Percentiles rank a stretch among this genome's conserved stretches.
phyloP scores from a whole-genome alignment of 2,329 filamentous ascomycete genomes.

The Colletotrichum nymphaeae region DNA sequence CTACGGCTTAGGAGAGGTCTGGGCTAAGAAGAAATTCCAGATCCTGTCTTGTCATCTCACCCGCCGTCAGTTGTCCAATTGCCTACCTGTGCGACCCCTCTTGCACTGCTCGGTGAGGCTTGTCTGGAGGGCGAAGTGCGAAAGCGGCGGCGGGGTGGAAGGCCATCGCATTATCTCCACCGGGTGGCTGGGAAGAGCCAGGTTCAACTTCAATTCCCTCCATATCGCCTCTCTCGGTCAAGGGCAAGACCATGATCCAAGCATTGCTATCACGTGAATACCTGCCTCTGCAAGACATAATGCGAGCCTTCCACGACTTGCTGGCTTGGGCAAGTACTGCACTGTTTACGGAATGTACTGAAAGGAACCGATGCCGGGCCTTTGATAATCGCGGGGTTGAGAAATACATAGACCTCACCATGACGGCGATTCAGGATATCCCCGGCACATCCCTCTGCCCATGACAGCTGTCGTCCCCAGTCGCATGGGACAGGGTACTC shows the following conservation, averaged over 20 bases:
- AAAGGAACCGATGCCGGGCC: neutral
- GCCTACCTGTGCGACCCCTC: neutral
- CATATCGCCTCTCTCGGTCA: neutral
- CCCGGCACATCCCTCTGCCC: neutral
- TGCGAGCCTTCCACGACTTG: neutral
- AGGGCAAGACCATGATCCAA: neutral
- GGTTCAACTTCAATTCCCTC: neutral
- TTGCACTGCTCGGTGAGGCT: neutral
- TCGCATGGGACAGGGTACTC: slow-evolving; percentile 6
- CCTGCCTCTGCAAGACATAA: neutral
- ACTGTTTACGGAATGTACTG: neutral
- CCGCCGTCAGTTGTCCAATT: neutral
- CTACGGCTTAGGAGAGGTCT: neutral
- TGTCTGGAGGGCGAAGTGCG: neutral
- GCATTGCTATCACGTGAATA: neutral
- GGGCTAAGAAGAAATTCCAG: neutral
- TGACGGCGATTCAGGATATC: neutral
- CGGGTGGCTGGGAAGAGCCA: slow-evolving; percentile 24
- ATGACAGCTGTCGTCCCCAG: slow-evolving; percentile 29
- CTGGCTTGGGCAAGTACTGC: neutral
- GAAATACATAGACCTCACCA: neutral
- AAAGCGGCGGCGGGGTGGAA: neutral
- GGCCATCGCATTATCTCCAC: neutral
- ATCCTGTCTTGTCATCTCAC: neutral
- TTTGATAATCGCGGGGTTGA: neutral